Base-by-base conservation (phyloP, 2,329 filamentous ascomycete genomes). In the Aspergillus unguis region DNA sequence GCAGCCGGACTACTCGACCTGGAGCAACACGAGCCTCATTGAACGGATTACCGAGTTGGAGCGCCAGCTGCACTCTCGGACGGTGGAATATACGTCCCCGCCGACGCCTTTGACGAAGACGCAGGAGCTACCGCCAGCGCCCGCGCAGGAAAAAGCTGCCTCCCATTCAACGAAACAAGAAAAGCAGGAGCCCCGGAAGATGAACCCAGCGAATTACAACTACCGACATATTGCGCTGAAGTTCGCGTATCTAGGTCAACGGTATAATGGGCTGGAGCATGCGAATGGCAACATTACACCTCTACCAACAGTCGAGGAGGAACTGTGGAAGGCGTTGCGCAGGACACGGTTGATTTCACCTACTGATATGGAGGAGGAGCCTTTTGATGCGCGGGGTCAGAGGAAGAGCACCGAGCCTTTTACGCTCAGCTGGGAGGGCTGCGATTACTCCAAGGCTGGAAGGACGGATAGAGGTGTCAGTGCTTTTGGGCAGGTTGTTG, bases 401-500 rank as follows among this genome's bases (percentile, higher is more conserved):
- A 78, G 83, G 43, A 57, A 51, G 43, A 44, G 60, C 54, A 63
- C 9, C 5, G 29, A 61, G 38, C 68, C 71, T 26, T 70, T 70
- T 42, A 70, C 74, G 33, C 72, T 96, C 27, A 86, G 89, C 70
- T 96, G 90, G 81, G 84, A 88, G 32, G 85, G 86, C 6, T 92
- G 85, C 70, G 88, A 95, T 56, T 99, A 97, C 71, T 91, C 88
- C 33, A 99, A 99, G 71, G 96, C 92, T 66, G 94, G 94, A 2
- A 81, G 94, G 57, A 99, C 94, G 17, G 94, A 99, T 69, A 81
- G 85, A 49, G 94, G 94, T 9, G 94, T 99, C 33, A 96, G 91
- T 71, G 92, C 94, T 3, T 99, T 99, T 75, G 94, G 94, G 0
- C 94, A 99, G 75, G 94, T 99, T 52, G 85, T 99, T 65, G 88